A percentile compares a stretch with the other conserved stretches of the same genome.
These are phyloP conservation scores for Globisporangium irregulare DNA, from an alignment of 352 stramenopile species.

Conservation along the genomic window DNA sequence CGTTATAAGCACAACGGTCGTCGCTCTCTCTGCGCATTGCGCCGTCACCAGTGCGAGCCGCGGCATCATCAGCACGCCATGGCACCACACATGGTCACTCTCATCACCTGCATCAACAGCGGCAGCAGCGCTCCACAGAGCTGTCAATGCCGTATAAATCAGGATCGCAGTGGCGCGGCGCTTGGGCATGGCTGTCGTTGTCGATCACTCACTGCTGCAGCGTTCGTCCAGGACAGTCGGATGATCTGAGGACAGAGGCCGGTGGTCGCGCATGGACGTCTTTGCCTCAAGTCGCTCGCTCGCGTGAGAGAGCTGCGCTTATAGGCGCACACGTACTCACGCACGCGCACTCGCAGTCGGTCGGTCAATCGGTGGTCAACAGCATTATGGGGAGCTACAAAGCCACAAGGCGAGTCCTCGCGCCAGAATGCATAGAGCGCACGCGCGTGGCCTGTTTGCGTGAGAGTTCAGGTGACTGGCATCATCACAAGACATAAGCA, in stretches of 20 bases:
- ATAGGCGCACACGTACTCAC: no score
- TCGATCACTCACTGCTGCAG: neutral
- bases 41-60: neutral
- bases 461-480: neutral
- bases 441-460: neutral
- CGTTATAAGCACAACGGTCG: neutral
- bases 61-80: neutral
- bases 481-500: neutral
- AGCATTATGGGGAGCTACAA: neutral
- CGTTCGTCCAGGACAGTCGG: neutral
- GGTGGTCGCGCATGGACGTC: neutral
- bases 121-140: neutral
- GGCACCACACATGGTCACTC: neutral
- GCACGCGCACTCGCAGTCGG: no score
- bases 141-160: neutral
- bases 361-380: neutral
- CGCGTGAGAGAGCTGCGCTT: no score
- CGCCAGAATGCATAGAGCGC: slow-evolving; percentile 7
- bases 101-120: neutral
- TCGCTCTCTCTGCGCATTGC: neutral
- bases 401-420: neutral
- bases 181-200: neutral
- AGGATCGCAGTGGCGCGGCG: neutral
- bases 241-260: neutral
- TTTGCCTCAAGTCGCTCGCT: neutral